Evolutionary conservation across 306 rosid genomes (phyloP), one percentile per base, ranked within the genome.

Genomic region (Cucumis melo): DNA sequence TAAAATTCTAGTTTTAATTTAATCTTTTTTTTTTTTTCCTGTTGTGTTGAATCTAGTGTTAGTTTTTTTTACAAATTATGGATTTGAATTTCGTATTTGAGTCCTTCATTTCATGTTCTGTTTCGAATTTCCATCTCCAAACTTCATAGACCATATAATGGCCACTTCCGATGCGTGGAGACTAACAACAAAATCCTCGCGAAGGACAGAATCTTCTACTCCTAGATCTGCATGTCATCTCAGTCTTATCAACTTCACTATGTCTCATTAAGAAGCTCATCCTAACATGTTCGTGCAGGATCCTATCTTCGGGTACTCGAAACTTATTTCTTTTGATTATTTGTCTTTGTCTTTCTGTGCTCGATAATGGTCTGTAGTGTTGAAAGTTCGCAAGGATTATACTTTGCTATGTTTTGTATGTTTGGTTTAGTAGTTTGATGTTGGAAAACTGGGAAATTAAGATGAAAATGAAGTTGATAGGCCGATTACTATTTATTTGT

Each of bases 251-350:
- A 89, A 91, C 58, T 91, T 79, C 7, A 88, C 89, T 16, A 39
- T 93, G 71, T 58, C 89, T 72, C 87, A 81, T 27, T 73, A 70
- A 2, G 89, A 88, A 53, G 80, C 89, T 46, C 98, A 97, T 73
- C 90, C 89, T 58, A 93, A 87, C 44, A 82, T 93, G 86, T 93
- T 93, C 84, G 90, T 86, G 56, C 90, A 84, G 77, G 92, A 93
- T 75, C 92, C 98, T 79, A 83, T 87, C 66, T 87, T 68, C 19
- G 87, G 93, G 97, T 93, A 84, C 61, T 15, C 58, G 16, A 76
- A 74, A n/a, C 56, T 39, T 54, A 38, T 23, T 17, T 12, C 48
- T 29, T 27, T 13, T 61, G 13, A 42, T 54, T 54, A 19, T 0
- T 19, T 16, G 8, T 32, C 36, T 17, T 7, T 34, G 21, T 16